A percentile compares a stretch with the other conserved stretches of the same genome.
Evolutionary conservation across 163 green algal species (phyloP).

Genomic region (Scenedesmus sp.): DNA sequence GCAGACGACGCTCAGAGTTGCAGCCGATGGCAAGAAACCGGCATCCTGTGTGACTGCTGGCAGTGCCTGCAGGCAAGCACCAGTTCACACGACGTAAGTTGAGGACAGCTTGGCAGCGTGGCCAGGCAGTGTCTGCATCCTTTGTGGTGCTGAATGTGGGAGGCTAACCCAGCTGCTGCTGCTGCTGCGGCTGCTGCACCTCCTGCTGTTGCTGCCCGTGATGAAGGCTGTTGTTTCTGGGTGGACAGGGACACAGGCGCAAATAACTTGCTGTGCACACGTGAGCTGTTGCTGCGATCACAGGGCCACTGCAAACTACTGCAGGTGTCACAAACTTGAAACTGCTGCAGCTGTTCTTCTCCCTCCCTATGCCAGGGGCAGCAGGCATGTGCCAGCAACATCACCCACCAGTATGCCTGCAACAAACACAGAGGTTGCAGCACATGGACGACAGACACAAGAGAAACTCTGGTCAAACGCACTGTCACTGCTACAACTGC

Average conservation of each 20-base stretch:
- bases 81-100: not conserved
- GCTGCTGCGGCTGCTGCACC: not conserved
- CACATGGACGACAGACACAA: not conserved
- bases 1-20: constrained; percentile 48
- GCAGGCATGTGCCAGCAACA: not conserved
- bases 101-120: not conserved
- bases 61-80: constrained; percentile 21
- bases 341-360: not conserved
- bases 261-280: not conserved
- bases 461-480: not conserved
- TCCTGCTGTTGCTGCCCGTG: not conserved
- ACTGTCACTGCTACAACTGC: not conserved
- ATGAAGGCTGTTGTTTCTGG: not conserved
- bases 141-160: too few relatives aligned
- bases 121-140: not conserved
- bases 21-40: constrained; percentile 60
- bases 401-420: not conserved
- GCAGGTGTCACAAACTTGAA: not conserved
- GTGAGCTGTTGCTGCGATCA: not conserved
- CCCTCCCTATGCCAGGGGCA: not conserved
- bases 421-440: not conserved
- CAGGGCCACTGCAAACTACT: not conserved
- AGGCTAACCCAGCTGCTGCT: not conserved
- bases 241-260: not conserved
- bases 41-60: constrained; percentile 53